Evolutionary conservation across 345 rosid genomes (phyloP), one percentile per base, ranked within the genome.

Genomic region (Capsella bursapastoris): DNA sequence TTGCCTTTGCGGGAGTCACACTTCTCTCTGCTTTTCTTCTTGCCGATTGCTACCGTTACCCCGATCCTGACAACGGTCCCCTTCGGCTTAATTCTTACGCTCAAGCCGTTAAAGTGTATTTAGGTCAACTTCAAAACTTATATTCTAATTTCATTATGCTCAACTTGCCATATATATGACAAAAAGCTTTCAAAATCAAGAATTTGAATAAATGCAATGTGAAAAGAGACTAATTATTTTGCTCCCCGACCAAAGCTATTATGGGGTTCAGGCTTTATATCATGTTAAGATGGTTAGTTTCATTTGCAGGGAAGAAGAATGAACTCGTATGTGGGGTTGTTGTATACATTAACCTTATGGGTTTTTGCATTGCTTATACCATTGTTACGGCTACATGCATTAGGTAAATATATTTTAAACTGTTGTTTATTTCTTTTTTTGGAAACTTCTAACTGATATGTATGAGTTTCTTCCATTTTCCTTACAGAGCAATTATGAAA

Each of bases 371-470:
- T 75, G 96, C 88, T 29, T 90, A 86, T 80, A 88, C 86, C 64
- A 82, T 90, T 64, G 86, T 91, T 11, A 77, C 89, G 43, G 74
- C 96, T 35, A 85, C 83, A 48, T 47, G 93, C 57, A 80, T 88
- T 82, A 86, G 92, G 96, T 88, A 80, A 34, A 34, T 34, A 51
- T 67, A 66, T n/a, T n/a, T 22, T 14, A 0, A 0, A 56, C 5
- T 3, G 10, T 49, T 18, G 2, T 16, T 16, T 28, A 29, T 11
- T 29, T 16, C 10, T 22, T 15, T 27, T 16, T 8, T 38, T 13
- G 11, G 22, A 16, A 16, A 5, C 7, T 45, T 5, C 27, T 52
- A 34, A 47, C 45, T 68, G 9, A 68, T 31, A 18, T 61, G 25
- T 32, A 40, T 22, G 43, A 55, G 41, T 65, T 6, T 57, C 38